Evolutionary conservation across 2,329 filamentous ascomycete genomes (phyloP).

Genomic region (Lachnellula cervina): DNA sequence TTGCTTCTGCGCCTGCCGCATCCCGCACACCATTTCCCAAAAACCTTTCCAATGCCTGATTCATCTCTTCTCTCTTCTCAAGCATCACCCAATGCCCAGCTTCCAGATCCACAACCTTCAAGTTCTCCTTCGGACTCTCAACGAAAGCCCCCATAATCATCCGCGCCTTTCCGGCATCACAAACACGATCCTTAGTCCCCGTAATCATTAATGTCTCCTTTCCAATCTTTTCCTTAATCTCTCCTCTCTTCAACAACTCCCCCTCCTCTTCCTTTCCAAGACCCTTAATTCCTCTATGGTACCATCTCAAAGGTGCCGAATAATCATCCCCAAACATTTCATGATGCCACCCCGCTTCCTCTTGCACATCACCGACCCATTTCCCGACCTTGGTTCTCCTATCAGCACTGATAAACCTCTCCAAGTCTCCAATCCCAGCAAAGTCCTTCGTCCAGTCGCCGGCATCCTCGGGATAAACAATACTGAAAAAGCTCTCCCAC

Average conservation of each 20-base stretch:
- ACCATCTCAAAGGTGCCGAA: slow-evolving; percentile 12
- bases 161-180: slow-evolving; percentile 5
- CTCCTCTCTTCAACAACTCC: slow-evolving; percentile 6
- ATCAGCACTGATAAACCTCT: slow-evolving; percentile 1
- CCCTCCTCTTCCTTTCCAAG: slow-evolving; percentile 14
- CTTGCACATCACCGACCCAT: neutral
- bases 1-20: neutral
- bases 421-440: slow-evolving; percentile 6
- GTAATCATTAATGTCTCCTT: slow-evolving; percentile 17
- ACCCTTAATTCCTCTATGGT: slow-evolving; percentile 10
- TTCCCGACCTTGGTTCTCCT: neutral
- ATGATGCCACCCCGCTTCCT: slow-evolving; percentile 9
- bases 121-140: slow-evolving; percentile 1
- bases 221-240: slow-evolving; percentile 7
- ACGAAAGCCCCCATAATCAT: slow-evolving; percentile 6
- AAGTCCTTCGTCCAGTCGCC: slow-evolving; percentile 7
- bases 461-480: slow-evolving; percentile 7
- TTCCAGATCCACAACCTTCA: slow-evolving; percentile 15
- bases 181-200: slow-evolving; percentile 13
- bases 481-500: slow-evolving; percentile 16
- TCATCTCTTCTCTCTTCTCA: slow-evolving; percentile 15
- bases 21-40: slow-evolving; percentile 1
- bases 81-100: slow-evolving; percentile 25
- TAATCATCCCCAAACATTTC: slow-evolving; percentile 11
- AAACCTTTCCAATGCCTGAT: slow-evolving; percentile 6